Evolutionary conservation across 179 eudicot genomes (phyloP), one percentile per base, ranked within the genome.

Genomic region (Silene noctiflora): DNA sequence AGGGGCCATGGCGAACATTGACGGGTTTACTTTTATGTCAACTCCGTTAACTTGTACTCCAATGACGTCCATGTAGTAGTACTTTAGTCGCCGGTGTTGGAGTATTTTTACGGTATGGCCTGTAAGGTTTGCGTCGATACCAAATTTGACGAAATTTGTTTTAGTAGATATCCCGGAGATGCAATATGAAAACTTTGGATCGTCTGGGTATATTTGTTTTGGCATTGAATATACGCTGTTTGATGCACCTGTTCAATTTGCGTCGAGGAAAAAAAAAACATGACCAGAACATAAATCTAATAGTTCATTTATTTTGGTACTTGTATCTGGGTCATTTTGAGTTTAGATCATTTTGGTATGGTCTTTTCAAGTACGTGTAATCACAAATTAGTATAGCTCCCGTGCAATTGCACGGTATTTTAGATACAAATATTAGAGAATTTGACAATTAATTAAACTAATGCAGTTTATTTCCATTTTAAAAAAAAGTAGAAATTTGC

Each of bases 171-270:
- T 19, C 4, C 20, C 14, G 6, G 78, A 46, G 21, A 65, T 17
- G 71, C 78, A 75, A 27, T 75, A 75, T 14, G 71, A 75, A 35
- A 75, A 75, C 29, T 65, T 75, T 1, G 77, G 77, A 19, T 75
- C 13, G 46, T 65, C 11, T 17, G 71, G 71, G 20, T 25, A 46
- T 22, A 75, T 13, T 44, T 74, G 77, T 3, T 20, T 24, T 16
- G 77, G 77, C 16, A 74, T 55, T 14, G 69, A 6, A 25, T 39
- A 74, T 0, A 14, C 42, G 24, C 69, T 25, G 4, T 62, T 74
- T 11, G 69, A 62, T 16, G 77, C 77, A 74, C 77, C 77, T 74
- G 70, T 73, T 39, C 51, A 20, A 19, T 62, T 62, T 22, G 29
- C 21, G 53, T 46, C 0, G 33, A 29, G 3, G 33, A 29, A 29